phyloP scores from a whole-genome alignment of 805 yeast genomes.

The Wickerhamiella parazyma region DNA sequence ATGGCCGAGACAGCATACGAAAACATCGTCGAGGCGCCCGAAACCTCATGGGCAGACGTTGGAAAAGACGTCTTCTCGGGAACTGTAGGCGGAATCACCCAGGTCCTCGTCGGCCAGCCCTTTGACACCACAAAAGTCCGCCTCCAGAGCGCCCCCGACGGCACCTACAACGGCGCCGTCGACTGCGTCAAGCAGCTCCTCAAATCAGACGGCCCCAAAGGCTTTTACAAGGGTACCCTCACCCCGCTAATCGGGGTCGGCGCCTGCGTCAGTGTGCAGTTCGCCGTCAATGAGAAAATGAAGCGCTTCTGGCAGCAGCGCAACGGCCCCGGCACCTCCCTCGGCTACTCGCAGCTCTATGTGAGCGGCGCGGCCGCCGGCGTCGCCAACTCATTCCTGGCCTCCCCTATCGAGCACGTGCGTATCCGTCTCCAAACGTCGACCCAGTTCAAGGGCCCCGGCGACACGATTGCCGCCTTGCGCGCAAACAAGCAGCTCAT shows the following conservation, averaged over 20 bases:
- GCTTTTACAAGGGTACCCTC: conserved; percentile 85
- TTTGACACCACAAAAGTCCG: conserved; percentile 92
- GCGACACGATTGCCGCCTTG: conserved; percentile 41
- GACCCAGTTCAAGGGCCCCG: conserved; percentile 56
- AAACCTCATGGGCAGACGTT: conserved; percentile 30
- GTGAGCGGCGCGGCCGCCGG: conserved; percentile 87
- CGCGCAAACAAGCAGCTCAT: conserved; percentile 50
- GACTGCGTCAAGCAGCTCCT: conserved; percentile 65
- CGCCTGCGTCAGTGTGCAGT: conserved; percentile 92
- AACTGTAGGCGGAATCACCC: conserved; percentile 90
- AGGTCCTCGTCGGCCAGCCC: conserved; percentile 91
- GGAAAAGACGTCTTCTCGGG: conserved; percentile 78
- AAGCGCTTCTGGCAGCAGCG: conserved; percentile 51
- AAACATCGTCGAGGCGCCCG: not conserved
- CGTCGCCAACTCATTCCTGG: conserved; percentile 72
- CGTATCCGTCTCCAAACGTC: conserved; percentile 91
- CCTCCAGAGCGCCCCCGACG: conserved; percentile 73
- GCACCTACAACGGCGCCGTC: conserved; percentile 55
- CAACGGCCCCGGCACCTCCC: conserved; percentile 28
- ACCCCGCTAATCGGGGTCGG: conserved; percentile 94
- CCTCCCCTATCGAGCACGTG: conserved; percentile 89
- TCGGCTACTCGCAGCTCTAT: conserved; percentile 50
- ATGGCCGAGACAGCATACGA: not conserved
- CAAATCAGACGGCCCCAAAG: conserved; percentile 67
- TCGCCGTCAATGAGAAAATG: conserved; percentile 90